A percentile compares a stretch with the other conserved stretches of the same genome.
Evolutionary conservation across 2,329 filamentous ascomycete genomes (phyloP).

Genomic region (Fusarium sp.): DNA sequence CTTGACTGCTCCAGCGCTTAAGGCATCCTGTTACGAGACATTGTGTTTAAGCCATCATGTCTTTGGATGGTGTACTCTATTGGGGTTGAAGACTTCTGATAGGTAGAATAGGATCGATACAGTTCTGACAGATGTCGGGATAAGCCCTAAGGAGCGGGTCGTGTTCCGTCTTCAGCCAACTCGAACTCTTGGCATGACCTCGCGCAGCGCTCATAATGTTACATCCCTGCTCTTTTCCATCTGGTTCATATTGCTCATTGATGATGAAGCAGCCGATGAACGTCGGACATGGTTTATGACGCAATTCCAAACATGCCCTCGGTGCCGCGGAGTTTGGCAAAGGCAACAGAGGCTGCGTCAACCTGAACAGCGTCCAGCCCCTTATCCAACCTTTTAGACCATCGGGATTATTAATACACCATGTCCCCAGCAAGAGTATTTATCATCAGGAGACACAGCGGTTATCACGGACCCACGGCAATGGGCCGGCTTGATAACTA

Average conservation of each 20-base stretch:
- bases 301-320: not conserved
- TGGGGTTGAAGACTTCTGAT: too few species aligned
- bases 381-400: not conserved
- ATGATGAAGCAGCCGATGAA: not conserved
- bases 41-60: too few species aligned
- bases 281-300: not conserved
- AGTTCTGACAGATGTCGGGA: not conserved
- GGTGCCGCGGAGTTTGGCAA: too few species aligned
- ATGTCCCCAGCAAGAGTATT: not conserved
- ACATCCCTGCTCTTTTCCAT: not conserved
- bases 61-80: too few species aligned
- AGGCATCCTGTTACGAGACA: too few species aligned
- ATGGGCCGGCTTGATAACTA: not conserved
- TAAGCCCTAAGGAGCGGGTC: not conserved
- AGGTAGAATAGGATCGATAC: not conserved
- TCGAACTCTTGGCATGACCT: not conserved
- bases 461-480: not conserved
- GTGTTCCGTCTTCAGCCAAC: not conserved
- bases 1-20: too few species aligned
- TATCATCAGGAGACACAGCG: not conserved
- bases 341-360: too few species aligned
- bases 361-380: not conserved
- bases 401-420: not conserved
- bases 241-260: not conserved
- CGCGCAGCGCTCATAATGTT: not conserved